Evolutionary conservation across 768 basidiomycete genomes (phyloP).

Genomic region (Mycena latifolia): DNA sequence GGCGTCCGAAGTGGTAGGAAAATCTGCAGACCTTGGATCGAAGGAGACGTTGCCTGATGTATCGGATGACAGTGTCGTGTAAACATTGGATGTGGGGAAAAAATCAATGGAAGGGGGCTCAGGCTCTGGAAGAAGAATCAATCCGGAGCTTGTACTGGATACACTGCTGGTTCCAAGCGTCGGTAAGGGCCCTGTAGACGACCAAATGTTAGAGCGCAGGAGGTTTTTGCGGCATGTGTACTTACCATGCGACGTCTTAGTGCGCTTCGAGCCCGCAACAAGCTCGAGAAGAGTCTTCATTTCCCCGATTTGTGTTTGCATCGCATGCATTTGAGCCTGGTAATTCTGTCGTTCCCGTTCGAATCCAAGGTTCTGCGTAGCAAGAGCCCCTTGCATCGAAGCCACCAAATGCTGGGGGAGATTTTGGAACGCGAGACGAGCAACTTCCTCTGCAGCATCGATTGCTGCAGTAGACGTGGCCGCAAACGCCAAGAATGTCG

Average conservation of each 20-base stretch:
- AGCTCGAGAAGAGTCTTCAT: too few species aligned
- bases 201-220: not conserved
- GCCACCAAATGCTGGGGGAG: constrained; percentile 11
- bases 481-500: not conserved
- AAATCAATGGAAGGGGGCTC: too few species aligned
- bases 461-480: not conserved
- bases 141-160: too few species aligned
- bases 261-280: not conserved
- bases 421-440: constrained; percentile 4
- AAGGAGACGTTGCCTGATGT: too few species aligned
- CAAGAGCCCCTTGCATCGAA: not conserved
- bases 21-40: too few species aligned
- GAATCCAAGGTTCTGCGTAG: constrained; percentile 3
- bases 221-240: not conserved
- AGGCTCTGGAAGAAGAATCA: too few species aligned
- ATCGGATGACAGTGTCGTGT: not conserved
- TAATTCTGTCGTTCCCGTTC: constrained; percentile 6
- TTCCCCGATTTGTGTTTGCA: not conserved
- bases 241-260: not conserved
- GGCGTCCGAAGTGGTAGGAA: too few species aligned
- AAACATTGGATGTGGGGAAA: too few species aligned
- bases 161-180: too few species aligned
- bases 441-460: not conserved
- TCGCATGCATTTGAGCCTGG: not conserved
- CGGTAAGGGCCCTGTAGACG: too few species aligned